phyloP scores from a whole-genome alignment of 2,329 filamentous ascomycete genomes.

The Grosmannia huntii region DNA sequence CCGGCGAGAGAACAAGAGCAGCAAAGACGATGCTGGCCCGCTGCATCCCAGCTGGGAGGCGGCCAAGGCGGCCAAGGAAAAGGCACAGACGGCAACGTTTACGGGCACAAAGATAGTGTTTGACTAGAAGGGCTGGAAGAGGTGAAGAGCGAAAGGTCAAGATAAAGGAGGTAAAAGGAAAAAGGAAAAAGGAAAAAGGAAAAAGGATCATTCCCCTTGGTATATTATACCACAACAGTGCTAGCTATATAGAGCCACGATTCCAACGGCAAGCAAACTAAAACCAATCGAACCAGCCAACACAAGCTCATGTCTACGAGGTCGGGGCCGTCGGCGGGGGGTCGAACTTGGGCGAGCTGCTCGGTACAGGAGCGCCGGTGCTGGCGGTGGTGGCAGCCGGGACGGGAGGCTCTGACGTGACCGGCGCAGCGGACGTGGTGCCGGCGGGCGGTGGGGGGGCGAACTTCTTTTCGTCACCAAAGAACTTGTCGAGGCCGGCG shows the following conservation, averaged over 20 bases:
- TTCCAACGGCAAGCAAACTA: background rate
- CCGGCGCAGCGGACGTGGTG: background rate
- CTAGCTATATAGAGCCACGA: background rate
- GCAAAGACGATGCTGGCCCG: slow-evolving; percentile 12
- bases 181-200: background rate
- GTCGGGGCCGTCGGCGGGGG: slow-evolving; percentile 10
- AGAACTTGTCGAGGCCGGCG: slow-evolving; percentile 42
- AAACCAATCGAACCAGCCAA: background rate
- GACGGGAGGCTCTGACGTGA: background rate
- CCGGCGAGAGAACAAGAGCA: background rate
- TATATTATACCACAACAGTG: background rate
- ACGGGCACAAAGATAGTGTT: slow-evolving; percentile 46
- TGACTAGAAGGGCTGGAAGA: slow-evolving; percentile 19
- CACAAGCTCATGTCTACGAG: background rate
- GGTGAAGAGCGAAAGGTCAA: no score
- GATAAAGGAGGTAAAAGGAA: no score
- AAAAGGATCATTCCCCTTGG: background rate
- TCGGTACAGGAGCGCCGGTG: background rate
- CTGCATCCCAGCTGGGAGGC: slow-evolving; percentile 56
- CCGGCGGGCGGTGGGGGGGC: background rate
- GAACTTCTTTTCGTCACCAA: slow-evolving; percentile 26
- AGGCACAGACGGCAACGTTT: slow-evolving; percentile 37
- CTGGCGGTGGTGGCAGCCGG: background rate
- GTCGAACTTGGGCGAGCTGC: slow-evolving; percentile 11
- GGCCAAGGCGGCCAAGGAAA: slow-evolving; percentile 47